Evolutionary conservation across 352 stramenopile genomes (phyloP).

Genomic region (Phytopythium cucurbitacearum): DNA sequence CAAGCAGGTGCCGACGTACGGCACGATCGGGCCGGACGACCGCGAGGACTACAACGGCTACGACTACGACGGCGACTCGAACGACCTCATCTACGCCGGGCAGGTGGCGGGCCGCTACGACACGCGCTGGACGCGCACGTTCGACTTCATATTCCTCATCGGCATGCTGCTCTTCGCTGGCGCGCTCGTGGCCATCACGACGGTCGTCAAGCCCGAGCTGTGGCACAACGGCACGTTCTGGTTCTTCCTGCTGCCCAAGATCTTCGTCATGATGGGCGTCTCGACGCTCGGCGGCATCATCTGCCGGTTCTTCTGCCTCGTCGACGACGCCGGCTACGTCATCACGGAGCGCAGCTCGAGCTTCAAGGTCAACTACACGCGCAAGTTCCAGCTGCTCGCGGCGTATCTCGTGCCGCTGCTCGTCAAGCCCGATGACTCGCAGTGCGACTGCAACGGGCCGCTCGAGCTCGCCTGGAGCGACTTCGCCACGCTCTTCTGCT

Average conservation of each 20-base stretch:
- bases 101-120: constrained; percentile 79
- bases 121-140: constrained; percentile 79
- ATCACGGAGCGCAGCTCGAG: constrained; percentile 80
- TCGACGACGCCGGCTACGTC: constrained; percentile 80
- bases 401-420: constrained; percentile 81
- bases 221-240: constrained; percentile 73
- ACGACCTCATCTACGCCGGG: constrained; percentile 79
- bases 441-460: constrained; percentile 17
- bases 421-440: constrained; percentile 55
- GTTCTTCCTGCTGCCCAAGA: constrained; percentile 74
- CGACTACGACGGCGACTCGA: constrained; percentile 76
- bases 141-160: constrained; percentile 78
- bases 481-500: constrained; percentile 77
- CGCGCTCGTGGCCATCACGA: constrained; percentile 50
- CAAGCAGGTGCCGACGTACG: constrained; percentile 79
- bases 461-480: constrained; percentile 77
- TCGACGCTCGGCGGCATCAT: constrained; percentile 68
- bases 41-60: constrained; percentile 34
- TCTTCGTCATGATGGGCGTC: constrained; percentile 79
- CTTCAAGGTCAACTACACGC: constrained; percentile 89
- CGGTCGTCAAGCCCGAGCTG: constrained; percentile 46
- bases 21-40: constrained; percentile 58
- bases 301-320: constrained; percentile 74
- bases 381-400: constrained; percentile 81
- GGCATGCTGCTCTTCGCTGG: constrained; percentile 51